phyloP scores from a whole-genome alignment of 2,329 filamentous ascomycete species.

The Calonectria multiphialidica region DNA sequence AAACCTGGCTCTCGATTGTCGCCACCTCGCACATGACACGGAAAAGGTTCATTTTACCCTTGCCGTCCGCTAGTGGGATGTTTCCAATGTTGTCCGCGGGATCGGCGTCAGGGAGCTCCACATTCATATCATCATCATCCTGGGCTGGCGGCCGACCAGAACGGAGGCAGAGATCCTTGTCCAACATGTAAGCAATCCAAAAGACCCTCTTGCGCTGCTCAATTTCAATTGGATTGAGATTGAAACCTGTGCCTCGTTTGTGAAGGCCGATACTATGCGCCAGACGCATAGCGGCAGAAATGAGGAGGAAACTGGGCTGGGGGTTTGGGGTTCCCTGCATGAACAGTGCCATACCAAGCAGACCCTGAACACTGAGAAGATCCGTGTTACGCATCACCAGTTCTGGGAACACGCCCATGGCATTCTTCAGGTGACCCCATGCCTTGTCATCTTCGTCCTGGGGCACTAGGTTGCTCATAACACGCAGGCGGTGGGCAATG shows the following conservation, averaged over 20 bases:
- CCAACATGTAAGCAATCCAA: constrained; percentile 75
- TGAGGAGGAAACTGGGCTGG: constrained; percentile 91
- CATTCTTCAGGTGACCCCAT: constrained; percentile 97
- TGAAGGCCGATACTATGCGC: constrained; percentile 96
- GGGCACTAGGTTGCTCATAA: constrained; percentile 94
- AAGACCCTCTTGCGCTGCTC: constrained; percentile 83
- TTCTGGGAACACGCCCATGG: constrained; percentile 92
- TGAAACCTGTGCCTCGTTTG: constrained; percentile 92
- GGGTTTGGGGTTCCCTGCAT: constrained; percentile 97
- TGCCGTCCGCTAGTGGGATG: constrained; percentile 89
- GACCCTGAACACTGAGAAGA: constrained; percentile 91
- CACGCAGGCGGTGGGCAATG: constrained; percentile 91
- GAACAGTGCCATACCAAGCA: constrained; percentile 94
- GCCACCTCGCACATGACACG: constrained; percentile 92
- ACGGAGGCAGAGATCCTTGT: constrained; percentile 72
- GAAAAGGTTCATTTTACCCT: constrained; percentile 95
- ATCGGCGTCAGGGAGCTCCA: constrained; percentile 91
- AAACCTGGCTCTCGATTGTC: constrained; percentile 92
- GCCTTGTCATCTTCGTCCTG: constrained; percentile 94
- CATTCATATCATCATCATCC: constrained; percentile 86
- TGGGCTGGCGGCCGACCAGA: constrained; percentile 71
- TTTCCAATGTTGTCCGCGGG: constrained; percentile 95
- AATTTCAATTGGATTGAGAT: constrained; percentile 91
- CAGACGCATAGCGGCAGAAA: constrained; percentile 89
- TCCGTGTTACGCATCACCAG: constrained; percentile 97